Conservation (phyloP, 768 basidiomycete species). For the Leccinum boreale region DNA sequence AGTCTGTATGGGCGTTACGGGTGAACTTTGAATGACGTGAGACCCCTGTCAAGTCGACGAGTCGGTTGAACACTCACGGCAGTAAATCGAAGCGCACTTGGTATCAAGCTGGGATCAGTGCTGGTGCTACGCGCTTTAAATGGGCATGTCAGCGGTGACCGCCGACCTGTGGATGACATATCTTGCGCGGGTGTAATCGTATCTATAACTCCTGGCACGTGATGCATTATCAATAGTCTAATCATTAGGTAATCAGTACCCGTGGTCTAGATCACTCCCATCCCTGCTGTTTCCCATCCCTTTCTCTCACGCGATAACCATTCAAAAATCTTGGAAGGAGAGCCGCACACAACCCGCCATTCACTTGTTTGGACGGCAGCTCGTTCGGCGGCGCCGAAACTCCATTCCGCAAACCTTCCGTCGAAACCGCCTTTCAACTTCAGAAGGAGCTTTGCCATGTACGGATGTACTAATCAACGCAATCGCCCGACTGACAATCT, state of each 20-base stretch:
- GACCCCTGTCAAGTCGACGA: slow-evolving; percentile 6
- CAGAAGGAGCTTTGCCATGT: slow-evolving; percentile 60
- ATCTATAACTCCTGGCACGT: not conserved
- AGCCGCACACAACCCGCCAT: slow-evolving; percentile 70
- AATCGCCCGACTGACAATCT: not conserved
- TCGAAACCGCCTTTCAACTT: slow-evolving; percentile 41
- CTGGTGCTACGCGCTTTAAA: not conserved
- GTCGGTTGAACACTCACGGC: slow-evolving; percentile 1
- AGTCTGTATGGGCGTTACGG: slow-evolving; percentile 19
- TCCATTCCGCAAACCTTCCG: slow-evolving; percentile 61
- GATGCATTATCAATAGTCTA: not conserved
- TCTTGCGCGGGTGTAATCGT: not conserved
- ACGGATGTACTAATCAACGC: not conserved
- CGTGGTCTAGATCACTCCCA: not conserved
- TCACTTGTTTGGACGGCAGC: slow-evolving; percentile 63
- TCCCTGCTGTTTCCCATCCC: not conserved
- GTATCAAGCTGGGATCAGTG: not conserved
- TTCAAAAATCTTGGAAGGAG: slow-evolving; percentile 55
- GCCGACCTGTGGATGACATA: not conserved
- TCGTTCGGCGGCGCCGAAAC: slow-evolving; percentile 74
- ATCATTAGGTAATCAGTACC: not conserved
- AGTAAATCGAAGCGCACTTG: not conserved
- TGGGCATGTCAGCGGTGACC: not conserved
- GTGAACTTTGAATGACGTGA: slow-evolving; percentile 21
- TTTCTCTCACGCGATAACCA: slow-evolving; percentile 26